Percentiles rank a stretch among this genome's conserved stretches.
Evolutionary conservation across 352 stramenopile genomes (phyloP).

Genomic region (Saprolegnia diclina): DNA sequence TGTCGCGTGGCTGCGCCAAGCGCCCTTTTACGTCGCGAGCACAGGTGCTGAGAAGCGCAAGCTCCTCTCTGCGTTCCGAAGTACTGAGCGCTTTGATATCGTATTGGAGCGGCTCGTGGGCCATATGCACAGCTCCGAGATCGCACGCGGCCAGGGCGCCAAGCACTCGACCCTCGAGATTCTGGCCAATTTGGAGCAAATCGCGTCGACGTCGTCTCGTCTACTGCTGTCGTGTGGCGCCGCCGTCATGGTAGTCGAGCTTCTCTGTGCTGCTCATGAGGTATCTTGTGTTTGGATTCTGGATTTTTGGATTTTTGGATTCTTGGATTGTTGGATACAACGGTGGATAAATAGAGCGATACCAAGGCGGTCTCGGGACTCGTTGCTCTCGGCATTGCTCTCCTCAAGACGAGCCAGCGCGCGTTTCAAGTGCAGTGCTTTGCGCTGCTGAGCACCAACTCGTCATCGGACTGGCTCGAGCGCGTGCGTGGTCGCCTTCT

Average conservation of each 20-base stretch:
- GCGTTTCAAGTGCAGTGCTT: conserved; percentile 6
- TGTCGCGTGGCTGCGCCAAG: conserved; percentile 6
- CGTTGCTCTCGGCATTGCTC: conserved; percentile 1
- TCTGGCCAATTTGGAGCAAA: conserved; percentile 2
- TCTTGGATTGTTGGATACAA: no score
- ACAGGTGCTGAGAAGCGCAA: background rate
- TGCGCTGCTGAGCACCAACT: background rate
- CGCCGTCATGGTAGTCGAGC: conserved; percentile 9
- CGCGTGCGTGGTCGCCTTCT: background rate
- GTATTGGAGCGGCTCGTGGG: background rate
- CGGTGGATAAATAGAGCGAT: conserved; percentile 12
- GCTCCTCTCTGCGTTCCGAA: conserved; percentile 6
- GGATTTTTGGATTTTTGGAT: no score
- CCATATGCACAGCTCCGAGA: conserved; percentile 5
- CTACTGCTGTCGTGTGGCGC: conserved; percentile 1
- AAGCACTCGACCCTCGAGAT: conserved; percentile 20
- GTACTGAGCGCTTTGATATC: background rate
- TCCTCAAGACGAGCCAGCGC: background rate
- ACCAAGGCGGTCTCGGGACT: background rate
- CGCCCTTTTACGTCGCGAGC: conserved; percentile 1
- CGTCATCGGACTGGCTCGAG: conserved; percentile 8
- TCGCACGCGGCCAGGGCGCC: background rate
- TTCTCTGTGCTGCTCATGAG: background rate
- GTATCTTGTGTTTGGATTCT: no score
- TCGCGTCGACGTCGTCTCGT: background rate